Percentiles rank a stretch among this genome's conserved stretches.
phyloP scores from a whole-genome alignment of 2,329 filamentous ascomycete genomes.

The Emergomyces pasteurianus region DNA sequence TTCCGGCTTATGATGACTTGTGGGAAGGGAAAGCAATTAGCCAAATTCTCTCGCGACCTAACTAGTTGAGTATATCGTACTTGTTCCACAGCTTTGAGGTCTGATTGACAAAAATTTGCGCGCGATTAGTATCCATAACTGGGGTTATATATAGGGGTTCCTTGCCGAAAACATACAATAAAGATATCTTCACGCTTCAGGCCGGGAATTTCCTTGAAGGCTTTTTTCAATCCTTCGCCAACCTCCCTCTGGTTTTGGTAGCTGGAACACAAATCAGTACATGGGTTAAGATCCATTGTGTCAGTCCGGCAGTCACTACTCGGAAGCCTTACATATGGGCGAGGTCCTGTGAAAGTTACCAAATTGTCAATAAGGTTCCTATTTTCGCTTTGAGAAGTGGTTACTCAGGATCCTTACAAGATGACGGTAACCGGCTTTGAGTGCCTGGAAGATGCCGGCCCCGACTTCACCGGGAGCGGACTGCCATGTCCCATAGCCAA shows the following conservation, averaged over 20 bases:
- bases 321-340: constrained; percentile 24
- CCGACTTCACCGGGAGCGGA: constrained; percentile 29
- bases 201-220: constrained; percentile 27
- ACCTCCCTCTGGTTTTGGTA: constrained; percentile 30
- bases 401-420: constrained; percentile 17
- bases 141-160: not conserved
- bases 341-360: constrained; percentile 22
- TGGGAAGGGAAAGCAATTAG: constrained; percentile 15
- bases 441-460: constrained; percentile 27
- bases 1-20: constrained; percentile 32
- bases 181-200: constrained; percentile 32
- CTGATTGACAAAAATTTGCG: constrained; percentile 12
- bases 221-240: constrained; percentile 23
- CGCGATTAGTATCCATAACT: no score
- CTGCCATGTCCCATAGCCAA: constrained; percentile 32
- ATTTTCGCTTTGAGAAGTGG: not conserved
- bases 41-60: not conserved
- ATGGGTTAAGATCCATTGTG: no score
- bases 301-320: no score
- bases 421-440: constrained; percentile 31
- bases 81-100: constrained; percentile 54
- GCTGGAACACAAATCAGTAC: constrained; percentile 8
- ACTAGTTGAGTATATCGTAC: constrained; percentile 11
- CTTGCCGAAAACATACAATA: constrained; percentile 20
- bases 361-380: not conserved